Evolutionary conservation across 345 rosid genomes (phyloP).

Genomic region (Noccaea bulbosa): DNA sequence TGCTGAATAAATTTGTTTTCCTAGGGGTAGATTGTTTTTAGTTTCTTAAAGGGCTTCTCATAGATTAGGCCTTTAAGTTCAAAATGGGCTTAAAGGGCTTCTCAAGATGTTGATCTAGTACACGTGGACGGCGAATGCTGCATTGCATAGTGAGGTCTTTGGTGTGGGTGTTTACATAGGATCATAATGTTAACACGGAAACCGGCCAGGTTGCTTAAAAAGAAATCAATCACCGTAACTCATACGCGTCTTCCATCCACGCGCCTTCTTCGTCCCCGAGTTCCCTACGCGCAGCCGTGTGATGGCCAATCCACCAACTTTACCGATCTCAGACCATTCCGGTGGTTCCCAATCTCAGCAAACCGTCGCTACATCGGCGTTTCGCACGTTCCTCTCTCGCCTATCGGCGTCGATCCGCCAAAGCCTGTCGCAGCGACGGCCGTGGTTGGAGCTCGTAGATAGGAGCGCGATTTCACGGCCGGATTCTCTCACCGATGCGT

Average conservation of each 20-base stretch:
- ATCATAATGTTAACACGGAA: constrained; percentile 28
- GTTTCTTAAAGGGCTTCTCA: too few species aligned
- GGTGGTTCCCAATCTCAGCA: constrained; percentile 56
- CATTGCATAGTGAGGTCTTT: neutral
- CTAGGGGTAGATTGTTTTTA: neutral
- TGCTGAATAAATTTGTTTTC: too few species aligned
- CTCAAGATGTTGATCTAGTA: neutral
- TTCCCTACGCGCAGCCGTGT: constrained; percentile 38
- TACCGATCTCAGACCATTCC: constrained; percentile 43
- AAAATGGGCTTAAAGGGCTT: constrained; percentile 14
- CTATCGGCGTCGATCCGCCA: constrained; percentile 66
- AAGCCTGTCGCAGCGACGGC: constrained; percentile 74
- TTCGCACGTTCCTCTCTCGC: constrained; percentile 71
- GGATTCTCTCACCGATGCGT: constrained; percentile 63
- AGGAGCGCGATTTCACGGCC: constrained; percentile 63
- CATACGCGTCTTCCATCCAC: constrained; percentile 1
- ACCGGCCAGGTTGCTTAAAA: constrained; percentile 5
- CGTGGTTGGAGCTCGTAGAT: constrained; percentile 75
- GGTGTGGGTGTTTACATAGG: neutral
- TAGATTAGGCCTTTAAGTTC: neutral
- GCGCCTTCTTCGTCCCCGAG: constrained; percentile 31
- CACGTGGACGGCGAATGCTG: constrained; percentile 35
- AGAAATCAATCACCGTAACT: constrained; percentile 5
- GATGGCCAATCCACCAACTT: constrained; percentile 35
- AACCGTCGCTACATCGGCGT: constrained; percentile 57